These are phyloP conservation scores for Dactylellina leptospora DNA, from an alignment of 2,329 filamentous ascomycete species.

Conservation along the genomic window DNA sequence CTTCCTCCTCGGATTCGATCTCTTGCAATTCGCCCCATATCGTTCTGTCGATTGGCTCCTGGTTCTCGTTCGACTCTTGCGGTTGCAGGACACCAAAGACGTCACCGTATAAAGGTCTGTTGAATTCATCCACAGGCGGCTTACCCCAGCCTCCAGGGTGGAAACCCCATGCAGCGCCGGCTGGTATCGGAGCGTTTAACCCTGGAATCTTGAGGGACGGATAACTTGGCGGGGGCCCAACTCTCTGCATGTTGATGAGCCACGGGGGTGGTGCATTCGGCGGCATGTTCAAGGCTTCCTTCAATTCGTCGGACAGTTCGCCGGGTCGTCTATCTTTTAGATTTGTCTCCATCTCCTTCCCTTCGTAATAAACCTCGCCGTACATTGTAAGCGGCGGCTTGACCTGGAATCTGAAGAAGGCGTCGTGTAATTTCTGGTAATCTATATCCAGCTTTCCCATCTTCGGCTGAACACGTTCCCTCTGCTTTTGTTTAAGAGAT, in stretches of 20 bases:
- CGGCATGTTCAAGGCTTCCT: slow-evolving; percentile 91
- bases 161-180: slow-evolving; percentile 92
- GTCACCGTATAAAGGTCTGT: slow-evolving; percentile 89
- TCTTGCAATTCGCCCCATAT: slow-evolving; percentile 78
- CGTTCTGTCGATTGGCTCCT: slow-evolving; percentile 83
- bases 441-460: slow-evolving; percentile 98
- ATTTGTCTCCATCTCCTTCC: slow-evolving; percentile 97
- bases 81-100: slow-evolving; percentile 82
- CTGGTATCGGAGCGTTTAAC: slow-evolving; percentile 88
- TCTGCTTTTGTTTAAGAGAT: slow-evolving; percentile 90
- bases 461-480: slow-evolving; percentile 91
- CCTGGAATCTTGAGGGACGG: slow-evolving; percentile 94
- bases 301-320: slow-evolving; percentile 86
- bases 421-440: slow-evolving; percentile 97
- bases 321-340: slow-evolving; percentile 88
- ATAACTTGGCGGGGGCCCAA: slow-evolving; percentile 92
- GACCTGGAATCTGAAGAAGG: slow-evolving; percentile 97
- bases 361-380: slow-evolving; percentile 99
- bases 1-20: slow-evolving; percentile 70
- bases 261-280: slow-evolving; percentile 92
- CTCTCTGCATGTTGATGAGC: slow-evolving; percentile 95
- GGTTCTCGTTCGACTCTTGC: slow-evolving; percentile 70
- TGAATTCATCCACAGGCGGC: slow-evolving; percentile 91
- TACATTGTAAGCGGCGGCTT: slow-evolving; percentile 94
- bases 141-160: slow-evolving; percentile 96